Base-by-base conservation (phyloP, 352 stramenopile genomes). In the Phytopythium montanum region DNA sequence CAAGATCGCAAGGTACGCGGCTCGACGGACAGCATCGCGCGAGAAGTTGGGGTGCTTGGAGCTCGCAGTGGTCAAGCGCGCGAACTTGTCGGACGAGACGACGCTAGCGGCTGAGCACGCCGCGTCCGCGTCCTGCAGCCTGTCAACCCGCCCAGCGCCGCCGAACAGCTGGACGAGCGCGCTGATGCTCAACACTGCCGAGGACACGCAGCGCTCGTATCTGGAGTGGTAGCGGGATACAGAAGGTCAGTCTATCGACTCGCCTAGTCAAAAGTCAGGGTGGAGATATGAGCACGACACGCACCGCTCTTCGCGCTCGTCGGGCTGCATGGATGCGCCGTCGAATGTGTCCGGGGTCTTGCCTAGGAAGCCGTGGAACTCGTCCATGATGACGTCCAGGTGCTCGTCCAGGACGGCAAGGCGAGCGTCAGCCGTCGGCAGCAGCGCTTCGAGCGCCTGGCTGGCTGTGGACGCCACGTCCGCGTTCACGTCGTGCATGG, bases 11-110 rank as follows among this genome's bases (percentile, higher is more conserved):
- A 75, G 67, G 75, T 92, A 94, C 31, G 76, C 69, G 8, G 80
- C 77, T 59, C 78, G 85, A 25, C 85, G 74, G 34, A 94, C 80
- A 53, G 64, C 72, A 41, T 88, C 81, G 25, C 82, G 76, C 23
- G 82, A 79, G 46, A 94, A 94, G 48, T 84, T 91, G 21, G 72
- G 60, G 52, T 92, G 87, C 69, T 94, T 94, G 0, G 82, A 92
- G 4, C 79, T 73, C 14, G 73, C 66, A 2, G 75, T 79, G 6
- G 78, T 76, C 25, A 92, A 69, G 3, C 67, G 69, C 13, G 60
- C 70, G 46, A 94, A 91, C 39, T 82, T 81, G 57, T 88, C 78
- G 0, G 78, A 82, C 2, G 71, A 79, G 14, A 91, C 67, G 0
- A 92, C 69, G 2, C 60, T 64, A 2, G 75, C 76, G 42, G 90